Base-by-base conservation (phyloP, 768 basidiomycete species). In the Epithele typhae region DNA sequence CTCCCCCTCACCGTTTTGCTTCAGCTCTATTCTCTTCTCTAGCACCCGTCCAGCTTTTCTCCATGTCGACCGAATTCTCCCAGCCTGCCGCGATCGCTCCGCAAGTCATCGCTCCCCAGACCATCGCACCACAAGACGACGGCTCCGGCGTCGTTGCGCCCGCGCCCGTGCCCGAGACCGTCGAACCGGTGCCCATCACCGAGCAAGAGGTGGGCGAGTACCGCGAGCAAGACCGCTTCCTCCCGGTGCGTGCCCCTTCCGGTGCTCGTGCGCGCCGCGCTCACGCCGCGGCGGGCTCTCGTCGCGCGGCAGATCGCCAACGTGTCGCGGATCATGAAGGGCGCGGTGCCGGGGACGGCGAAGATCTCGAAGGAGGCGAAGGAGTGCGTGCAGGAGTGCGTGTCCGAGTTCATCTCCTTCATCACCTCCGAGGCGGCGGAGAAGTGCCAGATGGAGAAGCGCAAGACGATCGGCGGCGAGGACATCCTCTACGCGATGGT, bases 351-450 rank as follows among this genome's bases (percentile, higher is more conserved):
- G 0, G 70, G 82, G 0, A 87, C 87, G 17, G 91, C 95, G 35
- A 98, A 98, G 70, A 95, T 97, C 59, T 89, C 91, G 7, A 97
- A 97, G 66, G 95, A 98, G 67, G 93, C 93, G 37, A 98, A 98
- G 64, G 95, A 98, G 69, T 93, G 91, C 67, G 92, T 97, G 35
- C 95, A 98, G 65, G 95, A 97, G 69, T 96, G 94, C 68, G 92
- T 96, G 46, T 92, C 89, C 35, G 95, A 98, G 70, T 98, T 96
- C 74, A 97, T 98, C 65, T 84, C 83, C 57, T 98, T 98, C 76
- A 92, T 98, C 70, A 96, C 94, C 23, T 89, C 85, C 36, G 95
- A 98, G 66, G 95, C 95, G 4, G 92, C 91, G 14, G 95, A 97
- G 67, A 92, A 92, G 60, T 94, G 92, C 55, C 79, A 87, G 62